Evolutionary conservation across 2,329 filamentous ascomycete species (phyloP), one percentile per base, ranked within the genome.

Genomic region (Colletotrichum chrysophilum): DNA sequence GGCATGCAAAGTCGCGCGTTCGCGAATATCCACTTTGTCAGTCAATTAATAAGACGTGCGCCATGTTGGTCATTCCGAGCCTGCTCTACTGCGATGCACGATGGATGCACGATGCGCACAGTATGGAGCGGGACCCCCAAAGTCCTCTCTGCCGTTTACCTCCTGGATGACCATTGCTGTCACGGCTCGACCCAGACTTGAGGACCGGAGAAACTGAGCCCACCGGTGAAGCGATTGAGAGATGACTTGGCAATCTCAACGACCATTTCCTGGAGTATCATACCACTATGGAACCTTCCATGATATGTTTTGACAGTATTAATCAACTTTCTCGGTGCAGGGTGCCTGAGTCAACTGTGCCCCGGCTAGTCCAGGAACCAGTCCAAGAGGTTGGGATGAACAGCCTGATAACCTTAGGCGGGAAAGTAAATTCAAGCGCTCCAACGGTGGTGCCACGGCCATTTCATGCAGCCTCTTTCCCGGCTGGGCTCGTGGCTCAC

Each of bases 331-430:
- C 28, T 24, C 14, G 21, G 32, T 55, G 66, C 24, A 13, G 14
- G 3, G n/a, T 30, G 26, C 34, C 48, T 10, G 21, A 68, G 65
- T 69, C 21, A 64, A 68, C 66, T 14, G 24, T n/a, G 32, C 48
- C 34, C 32, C 21, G 21, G 34, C 30, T 48, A 66, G 61, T 73
- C 64, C n/a, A 26, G 56, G 28, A 60, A 66, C 70, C 21, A 67
- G 5, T 18, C n/a, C 55, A 60, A 60, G 36, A 65, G 28, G 64
- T 69, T 76, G 58, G 70, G 74, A 76, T 74, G 74, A 76, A 76
- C 74, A 26, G 70, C 26, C 32, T 56, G 8, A 21, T 64, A 36
- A 64, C 43, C 69, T 68, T 68, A 32, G 52, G 58, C 56, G 9
- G 61, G 38, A 69, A 70, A 43, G 18, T 36, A 52, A 34, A 21